Evolutionary conservation across 148 eudicot species (phyloP), one percentile per base, ranked within the genome.

Genomic region (Camellia lanceoleosa): DNA sequence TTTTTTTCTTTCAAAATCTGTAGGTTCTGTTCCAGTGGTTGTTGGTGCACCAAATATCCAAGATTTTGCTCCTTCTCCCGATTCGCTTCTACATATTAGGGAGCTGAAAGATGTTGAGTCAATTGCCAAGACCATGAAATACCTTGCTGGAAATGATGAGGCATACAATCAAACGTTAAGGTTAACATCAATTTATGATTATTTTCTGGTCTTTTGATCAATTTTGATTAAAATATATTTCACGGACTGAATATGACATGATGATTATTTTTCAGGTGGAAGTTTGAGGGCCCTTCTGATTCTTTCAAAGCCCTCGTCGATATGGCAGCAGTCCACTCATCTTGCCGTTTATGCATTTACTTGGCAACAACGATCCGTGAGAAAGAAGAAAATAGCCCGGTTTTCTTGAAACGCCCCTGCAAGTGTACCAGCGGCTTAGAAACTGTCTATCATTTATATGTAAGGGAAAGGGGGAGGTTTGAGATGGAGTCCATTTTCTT

Each of bases 281-380:
- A 95, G 82, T 89, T 80, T 84, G 92, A 95, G 55, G 99, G 99
- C 47, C 99, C 99, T 49, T 83, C 89, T 60, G 99, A 93, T 87
- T 87, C 97, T 63, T 95, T 95, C 85, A 95, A 93, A 88, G 99
- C 97, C 19, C 95, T 95, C 30, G 87, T 95, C 75, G 99, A 95
- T 85, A 92, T 95, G 99, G 97, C 99, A 65, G 97, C 99, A 58
- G 97, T 95, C 68, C 99, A 95, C 85, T 95, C 99, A 42, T 95
- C 99, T 5, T 95, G 99, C 76, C 99, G 99, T 76, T 81, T 95
- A 55, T 95, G 99, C 84, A 92, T 95, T 83, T 78, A 83, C 84
- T 81, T 95, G 82, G 97, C 99, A 51, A 93, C 99, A 58, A 86
- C 51, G 73, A 89, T 88, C 75, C 93, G 64, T 58, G 92, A 95